Percentiles rank a stretch among this genome's conserved stretches.
These are phyloP conservation scores for Leptographium radiaticola DNA, from an alignment of 2,329 filamentous ascomycete species.

Conservation along the genomic window DNA sequence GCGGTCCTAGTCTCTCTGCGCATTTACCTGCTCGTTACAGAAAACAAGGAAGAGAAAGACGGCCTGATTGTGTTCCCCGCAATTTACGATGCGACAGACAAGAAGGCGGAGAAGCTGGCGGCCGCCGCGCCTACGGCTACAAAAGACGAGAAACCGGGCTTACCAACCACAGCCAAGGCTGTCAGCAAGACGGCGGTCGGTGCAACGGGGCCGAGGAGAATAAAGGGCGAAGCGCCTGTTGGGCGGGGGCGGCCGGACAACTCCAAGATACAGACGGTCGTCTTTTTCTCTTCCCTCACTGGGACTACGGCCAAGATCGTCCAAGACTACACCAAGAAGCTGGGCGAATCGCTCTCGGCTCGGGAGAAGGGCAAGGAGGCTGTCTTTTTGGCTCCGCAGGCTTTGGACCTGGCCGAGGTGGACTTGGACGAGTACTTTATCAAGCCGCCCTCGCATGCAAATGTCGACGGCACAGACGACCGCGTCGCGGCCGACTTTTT, in stretches of 20 bases:
- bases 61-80: conserved; percentile 25
- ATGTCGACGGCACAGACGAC: conserved; percentile 3
- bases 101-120: neutral
- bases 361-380: neutral
- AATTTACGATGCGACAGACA: conserved; percentile 13
- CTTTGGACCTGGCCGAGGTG: conserved; percentile 69
- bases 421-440: conserved; percentile 94
- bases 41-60: conserved; percentile 15
- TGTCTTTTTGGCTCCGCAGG: conserved; percentile 41
- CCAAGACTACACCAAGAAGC: conserved; percentile 42
- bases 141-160: neutral
- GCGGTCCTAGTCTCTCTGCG: conserved; percentile 25
- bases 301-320: conserved; percentile 68
- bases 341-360: conserved; percentile 34
- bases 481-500: conserved; percentile 46
- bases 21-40: conserved; percentile 26
- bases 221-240: conserved; percentile 24
- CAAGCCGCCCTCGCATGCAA: conserved; percentile 45
- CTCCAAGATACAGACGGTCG: conserved; percentile 49
- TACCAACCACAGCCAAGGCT: neutral
- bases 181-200: neutral
- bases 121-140: neutral
- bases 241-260: conserved; percentile 1
- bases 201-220: conserved; percentile 29
- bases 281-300: conserved; percentile 87